Conservation (phyloP, 169 alveolate genomes). For the Babesia bigemina region DNA sequence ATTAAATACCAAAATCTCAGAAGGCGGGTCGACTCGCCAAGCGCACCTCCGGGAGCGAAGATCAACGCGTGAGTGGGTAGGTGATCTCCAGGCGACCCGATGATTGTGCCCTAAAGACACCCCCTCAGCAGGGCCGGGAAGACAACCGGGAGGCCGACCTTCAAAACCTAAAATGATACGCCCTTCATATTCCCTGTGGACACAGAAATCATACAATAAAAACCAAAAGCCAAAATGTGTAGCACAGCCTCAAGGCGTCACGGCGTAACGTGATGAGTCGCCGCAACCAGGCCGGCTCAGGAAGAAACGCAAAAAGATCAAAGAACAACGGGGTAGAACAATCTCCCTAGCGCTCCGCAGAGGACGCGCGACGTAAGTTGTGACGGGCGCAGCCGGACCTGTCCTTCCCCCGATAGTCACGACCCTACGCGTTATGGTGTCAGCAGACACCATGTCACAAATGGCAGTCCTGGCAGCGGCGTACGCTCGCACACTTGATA, state of each 20-base stretch:
- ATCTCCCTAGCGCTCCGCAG: background rate
- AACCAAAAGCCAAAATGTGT: conserved; percentile 5
- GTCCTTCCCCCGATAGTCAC: conserved; percentile 43
- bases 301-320: background rate
- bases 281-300: background rate
- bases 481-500: background rate
- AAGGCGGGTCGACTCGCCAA: conserved; percentile 12
- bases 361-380: background rate
- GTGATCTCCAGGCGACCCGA: conserved; percentile 24
- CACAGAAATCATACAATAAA: background rate
- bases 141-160: background rate
- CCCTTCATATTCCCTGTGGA: background rate
- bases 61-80: conserved; percentile 12
- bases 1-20: background rate
- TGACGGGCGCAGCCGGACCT: background rate
- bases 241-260: conserved; percentile 33
- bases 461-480: background rate
- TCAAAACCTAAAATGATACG: background rate
- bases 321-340: background rate
- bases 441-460: conserved; percentile 20
- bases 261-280: conserved; percentile 8
- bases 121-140: background rate
- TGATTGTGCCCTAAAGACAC: background rate
- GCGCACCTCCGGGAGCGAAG: conserved; percentile 22
- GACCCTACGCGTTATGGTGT: conserved; percentile 45